Base-by-base conservation (phyloP, 1,284 basidiomycete genomes). In the Rhodotorula sp. region DNA sequence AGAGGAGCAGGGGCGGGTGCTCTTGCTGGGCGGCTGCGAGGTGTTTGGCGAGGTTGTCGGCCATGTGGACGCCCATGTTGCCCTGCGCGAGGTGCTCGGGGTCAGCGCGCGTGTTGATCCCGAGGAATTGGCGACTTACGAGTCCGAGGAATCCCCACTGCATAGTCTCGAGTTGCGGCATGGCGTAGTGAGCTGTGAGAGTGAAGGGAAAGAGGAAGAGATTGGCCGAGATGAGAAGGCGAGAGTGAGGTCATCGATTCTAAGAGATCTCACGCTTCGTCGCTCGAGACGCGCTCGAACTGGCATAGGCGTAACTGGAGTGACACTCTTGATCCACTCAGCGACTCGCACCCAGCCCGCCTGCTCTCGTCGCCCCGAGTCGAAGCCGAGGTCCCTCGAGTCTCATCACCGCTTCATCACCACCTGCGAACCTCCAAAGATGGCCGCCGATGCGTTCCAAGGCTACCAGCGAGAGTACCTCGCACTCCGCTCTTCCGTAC, bases 1-100 rank as follows among this genome's bases (percentile, higher is more conserved):
- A 91, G 21, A 92, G 76, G 60, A 78, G 64, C 49, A 82, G 66
- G 0, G 79, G 74, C 5, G 79, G 77, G 52, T 72, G 71, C n/a
- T 31, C 3, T 5, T 48, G 10, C 56, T 82, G 81, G 76, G 85
- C 82, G 50, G 82, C 86, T 21, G 89, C 89, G 60, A 82, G 82
- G 76, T 85, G 82, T 48, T 82, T 86, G 23, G 89, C 89, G 48
- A 93, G 83, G 80, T 93, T 93, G 59, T 85, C 84, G 26, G 89
- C 88, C 89, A 93, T 92, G 55, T 83, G 79, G 65, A 83, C 82
- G 56, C 90, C 90, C 87, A 92, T 91, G 75, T 77, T 77, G 47
- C 76, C 76, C 75, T 76, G 68, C 38, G 8, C 1, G 47, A 26
- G 48, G 28, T 10, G 34, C 5, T 1, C 55, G 55, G 18, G 55